Percentiles rank a stretch among this genome's conserved stretches.
Evolutionary conservation across 2,329 filamentous ascomycete species (phyloP).

Genomic region (Aspergillus sp.): DNA sequence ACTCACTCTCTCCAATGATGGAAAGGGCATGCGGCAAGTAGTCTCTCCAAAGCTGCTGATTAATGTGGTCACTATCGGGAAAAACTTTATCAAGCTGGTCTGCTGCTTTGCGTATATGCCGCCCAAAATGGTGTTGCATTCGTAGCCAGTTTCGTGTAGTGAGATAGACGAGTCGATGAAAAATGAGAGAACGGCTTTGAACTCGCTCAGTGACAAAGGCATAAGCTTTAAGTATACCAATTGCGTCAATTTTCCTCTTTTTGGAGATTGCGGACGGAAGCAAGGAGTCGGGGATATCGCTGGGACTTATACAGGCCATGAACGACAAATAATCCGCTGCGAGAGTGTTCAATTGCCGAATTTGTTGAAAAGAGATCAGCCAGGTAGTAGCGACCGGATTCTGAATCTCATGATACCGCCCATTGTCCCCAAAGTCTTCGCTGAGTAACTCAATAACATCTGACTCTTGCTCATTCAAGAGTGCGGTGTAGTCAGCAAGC

Average conservation of each 20-base stretch:
- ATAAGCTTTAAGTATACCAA: conserved; percentile 29
- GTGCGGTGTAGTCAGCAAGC: background rate
- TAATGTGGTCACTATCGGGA: no score
- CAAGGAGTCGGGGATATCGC: conserved; percentile 31
- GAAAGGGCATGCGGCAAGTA: conserved; percentile 24
- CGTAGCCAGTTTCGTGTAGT: conserved; percentile 33
- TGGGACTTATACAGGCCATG: conserved; percentile 36
- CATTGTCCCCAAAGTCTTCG: conserved; percentile 9
- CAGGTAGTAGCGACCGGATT: conserved; percentile 15
- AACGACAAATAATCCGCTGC: conserved; percentile 26
- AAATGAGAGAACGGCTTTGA: conserved; percentile 9
- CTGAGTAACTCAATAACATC: conserved; percentile 7
- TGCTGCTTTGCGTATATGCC: conserved; percentile 2
- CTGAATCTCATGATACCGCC: background rate
- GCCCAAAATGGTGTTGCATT: conserved; percentile 5
- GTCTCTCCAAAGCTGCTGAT: background rate
- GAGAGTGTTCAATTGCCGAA: conserved; percentile 15
- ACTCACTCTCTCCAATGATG: background rate
- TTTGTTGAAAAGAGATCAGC: conserved; percentile 17
- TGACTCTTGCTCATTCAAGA: conserved; percentile 9
- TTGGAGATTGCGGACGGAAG: conserved; percentile 19
- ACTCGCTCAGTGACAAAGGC: conserved; percentile 21
- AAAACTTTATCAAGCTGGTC: conserved; percentile 1
- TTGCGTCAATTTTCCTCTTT: conserved; percentile 20
- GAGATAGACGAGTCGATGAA: conserved; percentile 39